phyloP scores from a whole-genome alignment of 1,284 basidiomycete species.

The Rhodotorula glutinis region DNA sequence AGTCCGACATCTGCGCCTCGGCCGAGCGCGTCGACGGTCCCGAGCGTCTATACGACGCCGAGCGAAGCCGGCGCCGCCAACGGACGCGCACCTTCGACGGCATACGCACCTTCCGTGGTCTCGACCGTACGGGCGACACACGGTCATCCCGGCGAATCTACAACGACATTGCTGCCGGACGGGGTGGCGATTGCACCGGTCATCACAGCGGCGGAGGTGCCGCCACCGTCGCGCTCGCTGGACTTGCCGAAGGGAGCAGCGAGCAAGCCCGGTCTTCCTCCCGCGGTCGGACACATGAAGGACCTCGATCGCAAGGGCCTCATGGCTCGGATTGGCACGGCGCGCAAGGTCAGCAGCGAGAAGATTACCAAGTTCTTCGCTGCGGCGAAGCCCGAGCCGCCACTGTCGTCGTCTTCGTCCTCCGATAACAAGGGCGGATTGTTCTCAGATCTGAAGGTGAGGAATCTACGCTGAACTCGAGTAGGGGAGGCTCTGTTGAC shows the following conservation, averaged over 20 bases:
- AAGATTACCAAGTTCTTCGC: neutral
- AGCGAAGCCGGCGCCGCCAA: neutral
- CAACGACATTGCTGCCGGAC: neutral
- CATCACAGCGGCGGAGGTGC: neutral
- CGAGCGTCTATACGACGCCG: neutral
- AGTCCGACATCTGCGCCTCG: neutral
- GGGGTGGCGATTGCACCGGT: neutral
- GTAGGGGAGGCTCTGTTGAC: too few relatives aligned
- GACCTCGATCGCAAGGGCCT: slow-evolving; percentile 9
- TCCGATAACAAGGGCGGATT: too few relatives aligned
- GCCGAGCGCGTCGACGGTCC: neutral
- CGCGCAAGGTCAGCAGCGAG: neutral
- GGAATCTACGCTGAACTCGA: too few relatives aligned
- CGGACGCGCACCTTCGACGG: slow-evolving; percentile 12
- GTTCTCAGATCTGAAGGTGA: too few relatives aligned
- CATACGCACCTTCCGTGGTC: slow-evolving; percentile 28
- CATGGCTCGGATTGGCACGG: slow-evolving; percentile 14
- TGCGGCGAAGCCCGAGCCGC: neutral
- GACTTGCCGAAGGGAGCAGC: neutral
- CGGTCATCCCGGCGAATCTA: slow-evolving; percentile 13
- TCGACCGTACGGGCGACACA: slow-evolving; percentile 29
- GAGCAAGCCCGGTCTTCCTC: neutral
- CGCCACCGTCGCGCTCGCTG: neutral
- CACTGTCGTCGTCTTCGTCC: neutral
- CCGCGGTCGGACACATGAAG: slow-evolving; percentile 3